Conservation (phyloP, 2,329 filamentous ascomycete genomes). For the Ceratocystis lukuohia region DNA sequence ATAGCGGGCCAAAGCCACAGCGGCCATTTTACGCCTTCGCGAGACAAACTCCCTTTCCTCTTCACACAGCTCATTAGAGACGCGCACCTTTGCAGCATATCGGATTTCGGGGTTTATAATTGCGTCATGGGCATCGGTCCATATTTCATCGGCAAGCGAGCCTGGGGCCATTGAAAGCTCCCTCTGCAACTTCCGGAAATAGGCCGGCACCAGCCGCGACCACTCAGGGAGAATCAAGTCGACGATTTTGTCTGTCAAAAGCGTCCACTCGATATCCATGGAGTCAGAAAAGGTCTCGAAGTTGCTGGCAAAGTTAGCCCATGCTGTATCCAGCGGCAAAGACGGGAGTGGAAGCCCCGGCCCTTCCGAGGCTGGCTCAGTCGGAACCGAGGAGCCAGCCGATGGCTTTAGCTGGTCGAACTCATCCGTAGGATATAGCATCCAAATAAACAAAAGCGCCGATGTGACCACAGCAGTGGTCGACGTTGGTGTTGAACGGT, state of each 20-base stretch:
- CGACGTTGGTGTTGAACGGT: constrained; percentile 3
- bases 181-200: constrained; percentile 68
- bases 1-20: constrained; percentile 66
- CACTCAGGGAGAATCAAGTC: constrained; percentile 69
- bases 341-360: constrained; percentile 15
- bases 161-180: constrained; percentile 81
- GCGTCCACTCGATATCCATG: constrained; percentile 42
- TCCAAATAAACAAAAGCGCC: constrained; percentile 30
- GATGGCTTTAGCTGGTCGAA: constrained; percentile 24
- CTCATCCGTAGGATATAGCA: constrained; percentile 33
- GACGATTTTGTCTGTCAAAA: constrained; percentile 46
- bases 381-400: neutral
- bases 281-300: constrained; percentile 42
- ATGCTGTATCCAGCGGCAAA: constrained; percentile 28
- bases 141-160: constrained; percentile 83
- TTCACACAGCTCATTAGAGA: constrained; percentile 66
- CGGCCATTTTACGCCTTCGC: constrained; percentile 54
- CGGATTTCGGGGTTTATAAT: constrained; percentile 74
- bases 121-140: constrained; percentile 78
- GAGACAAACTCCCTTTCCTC: constrained; percentile 67
- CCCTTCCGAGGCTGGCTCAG: neutral
- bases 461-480: constrained; percentile 9
- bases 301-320: constrained; percentile 34
- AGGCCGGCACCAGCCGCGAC: constrained; percentile 62
- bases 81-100: constrained; percentile 66